phyloP scores from a whole-genome alignment of 2,329 filamentous ascomycete species.

The Ophiostoma ulmi region DNA sequence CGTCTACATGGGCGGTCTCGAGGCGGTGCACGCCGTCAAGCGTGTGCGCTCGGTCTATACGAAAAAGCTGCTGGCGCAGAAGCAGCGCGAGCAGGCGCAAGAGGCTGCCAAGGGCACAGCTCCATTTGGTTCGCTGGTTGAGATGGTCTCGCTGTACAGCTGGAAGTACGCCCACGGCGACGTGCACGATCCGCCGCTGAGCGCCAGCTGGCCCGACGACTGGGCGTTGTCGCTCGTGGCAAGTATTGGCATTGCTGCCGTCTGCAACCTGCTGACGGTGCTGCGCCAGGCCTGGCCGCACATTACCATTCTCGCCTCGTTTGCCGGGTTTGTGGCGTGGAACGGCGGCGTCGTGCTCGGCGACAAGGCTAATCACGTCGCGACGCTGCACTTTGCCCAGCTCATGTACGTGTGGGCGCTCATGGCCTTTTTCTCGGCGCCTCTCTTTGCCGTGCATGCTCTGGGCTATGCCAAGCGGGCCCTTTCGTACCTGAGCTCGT shows the following conservation, averaged over 20 bases:
- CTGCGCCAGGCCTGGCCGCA: constrained; percentile 52
- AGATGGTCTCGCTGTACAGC: constrained; percentile 38
- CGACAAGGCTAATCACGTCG: constrained; percentile 90
- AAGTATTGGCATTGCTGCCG: constrained; percentile 58
- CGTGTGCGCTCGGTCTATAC: constrained; percentile 14
- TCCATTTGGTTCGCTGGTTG: constrained; percentile 33
- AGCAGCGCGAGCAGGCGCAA: constrained; percentile 19
- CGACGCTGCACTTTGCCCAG: constrained; percentile 81
- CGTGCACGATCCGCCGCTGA: constrained; percentile 51
- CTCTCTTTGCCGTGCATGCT: constrained; percentile 52
- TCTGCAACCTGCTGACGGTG: constrained; percentile 45
- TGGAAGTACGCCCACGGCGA: constrained; percentile 47
- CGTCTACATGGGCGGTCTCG: constrained; percentile 63
- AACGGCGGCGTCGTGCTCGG: constrained; percentile 91
- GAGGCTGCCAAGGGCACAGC: background rate
- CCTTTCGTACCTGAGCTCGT: background rate
- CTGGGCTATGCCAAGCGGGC: background rate
- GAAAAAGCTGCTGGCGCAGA: background rate
- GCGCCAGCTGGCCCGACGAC: constrained; percentile 47
- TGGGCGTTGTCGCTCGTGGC: constrained; percentile 49
- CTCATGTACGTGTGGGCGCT: constrained; percentile 95
- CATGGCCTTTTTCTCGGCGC: constrained; percentile 81
- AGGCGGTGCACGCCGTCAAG: constrained; percentile 49
- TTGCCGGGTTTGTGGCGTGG: constrained; percentile 72
- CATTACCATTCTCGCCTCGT: constrained; percentile 59